phyloP scores from a whole-genome alignment of 345 rosid species.

The Litchi chinensis region DNA sequence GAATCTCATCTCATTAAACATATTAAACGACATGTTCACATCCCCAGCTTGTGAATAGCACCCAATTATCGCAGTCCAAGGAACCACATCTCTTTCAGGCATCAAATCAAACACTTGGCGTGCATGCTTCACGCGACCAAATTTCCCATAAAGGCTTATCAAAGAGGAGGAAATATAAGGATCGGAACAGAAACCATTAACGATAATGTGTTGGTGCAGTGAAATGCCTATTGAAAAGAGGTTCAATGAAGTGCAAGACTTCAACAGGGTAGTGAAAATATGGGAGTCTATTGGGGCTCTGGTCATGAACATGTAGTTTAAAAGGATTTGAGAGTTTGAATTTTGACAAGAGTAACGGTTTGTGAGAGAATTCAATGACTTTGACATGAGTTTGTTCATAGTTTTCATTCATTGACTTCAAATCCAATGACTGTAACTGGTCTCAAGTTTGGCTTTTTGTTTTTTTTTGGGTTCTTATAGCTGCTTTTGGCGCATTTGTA shows the following conservation, averaged over 20 bases:
- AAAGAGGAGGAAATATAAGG: constrained; percentile 53
- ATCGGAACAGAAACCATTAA: constrained; percentile 57
- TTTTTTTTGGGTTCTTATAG: background rate
- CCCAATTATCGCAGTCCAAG: constrained; percentile 56
- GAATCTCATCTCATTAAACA: constrained; percentile 50
- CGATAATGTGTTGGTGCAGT: constrained; percentile 46
- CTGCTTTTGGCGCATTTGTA: background rate
- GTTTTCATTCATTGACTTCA: constrained; percentile 13
- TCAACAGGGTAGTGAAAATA: constrained; percentile 57
- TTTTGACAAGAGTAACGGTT: constrained; percentile 48
- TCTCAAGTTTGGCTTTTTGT: background rate
- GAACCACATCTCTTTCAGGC: constrained; percentile 46
- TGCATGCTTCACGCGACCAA: constrained; percentile 32
- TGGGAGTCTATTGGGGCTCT: constrained; percentile 39
- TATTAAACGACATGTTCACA: constrained; percentile 29
- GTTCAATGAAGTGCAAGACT: constrained; percentile 50
- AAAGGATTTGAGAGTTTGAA: constrained; percentile 35
- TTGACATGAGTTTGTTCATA: constrained; percentile 39
- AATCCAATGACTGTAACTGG: background rate
- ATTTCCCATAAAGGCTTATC: constrained; percentile 45
- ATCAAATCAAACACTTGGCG: constrained; percentile 54
- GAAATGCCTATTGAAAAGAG: constrained; percentile 46
- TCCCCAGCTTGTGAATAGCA: constrained; percentile 49
- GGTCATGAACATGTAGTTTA: constrained; percentile 37
- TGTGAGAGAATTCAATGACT: constrained; percentile 36